Percentiles rank a stretch among this genome's conserved stretches.
Evolutionary conservation across 305 asterid species (phyloP).

Genomic region (Fraxinus albicans): DNA sequence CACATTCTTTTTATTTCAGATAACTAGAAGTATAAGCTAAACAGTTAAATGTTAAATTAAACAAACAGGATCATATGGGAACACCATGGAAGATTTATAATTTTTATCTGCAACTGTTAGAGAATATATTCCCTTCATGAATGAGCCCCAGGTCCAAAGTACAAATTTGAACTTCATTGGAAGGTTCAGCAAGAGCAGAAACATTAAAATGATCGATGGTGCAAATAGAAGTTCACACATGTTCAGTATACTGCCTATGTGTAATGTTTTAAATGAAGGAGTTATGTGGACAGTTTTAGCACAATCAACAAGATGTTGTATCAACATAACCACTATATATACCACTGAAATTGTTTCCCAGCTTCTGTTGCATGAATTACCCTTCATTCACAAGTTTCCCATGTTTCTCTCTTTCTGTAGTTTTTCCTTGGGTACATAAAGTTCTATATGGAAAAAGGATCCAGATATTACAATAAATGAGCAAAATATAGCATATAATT

Average conservation of each 20-base stretch:
- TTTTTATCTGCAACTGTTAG: background rate
- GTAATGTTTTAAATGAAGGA: constrained; percentile 5
- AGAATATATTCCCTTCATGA: background rate
- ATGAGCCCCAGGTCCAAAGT: background rate
- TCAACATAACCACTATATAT: background rate
- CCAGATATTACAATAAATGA: background rate
- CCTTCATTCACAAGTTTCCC: background rate
- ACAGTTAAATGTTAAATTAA: background rate
- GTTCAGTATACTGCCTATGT: background rate
- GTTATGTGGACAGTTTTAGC: background rate
- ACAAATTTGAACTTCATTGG: background rate
- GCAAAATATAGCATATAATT: background rate
- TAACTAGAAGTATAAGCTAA: background rate
- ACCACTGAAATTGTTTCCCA: background rate
- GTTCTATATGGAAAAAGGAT: background rate
- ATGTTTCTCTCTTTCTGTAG: background rate
- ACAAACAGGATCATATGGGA: background rate
- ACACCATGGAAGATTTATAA: background rate
- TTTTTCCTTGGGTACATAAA: background rate
- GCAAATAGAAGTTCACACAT: background rate
- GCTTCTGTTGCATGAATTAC: background rate
- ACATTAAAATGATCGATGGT: background rate
- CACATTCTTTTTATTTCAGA: background rate
- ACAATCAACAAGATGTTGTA: background rate
- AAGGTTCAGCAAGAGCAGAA: background rate